Base-by-base conservation (phyloP, 495 filamentous ascomycete genomes). In the Neurospora sp. region DNA sequence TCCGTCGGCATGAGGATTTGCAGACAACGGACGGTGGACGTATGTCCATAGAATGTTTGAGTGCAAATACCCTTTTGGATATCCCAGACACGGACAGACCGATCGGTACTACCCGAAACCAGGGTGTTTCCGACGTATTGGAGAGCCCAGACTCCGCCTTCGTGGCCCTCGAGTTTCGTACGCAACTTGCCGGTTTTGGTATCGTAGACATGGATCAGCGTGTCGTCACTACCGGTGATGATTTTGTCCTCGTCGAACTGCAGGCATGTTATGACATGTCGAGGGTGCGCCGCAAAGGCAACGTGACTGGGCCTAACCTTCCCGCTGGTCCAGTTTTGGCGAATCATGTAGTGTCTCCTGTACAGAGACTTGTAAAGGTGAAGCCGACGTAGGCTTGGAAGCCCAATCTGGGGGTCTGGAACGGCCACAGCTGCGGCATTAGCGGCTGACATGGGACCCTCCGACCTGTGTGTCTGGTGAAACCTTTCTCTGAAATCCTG, bases 241-340 rank as follows among this genome's bases (percentile, higher is more conserved):
- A 99, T 97, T 82, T 98, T 98, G 83, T 98, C 96, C 39, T 92
- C 91, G 76, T 99, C 96, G 75, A 99, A 98, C 76, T 98, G 94
- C 70, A 99, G 86, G 76, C 96, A 99, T 8, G 96, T 99, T 22
- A 99, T 96, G 68, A 99, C 96, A 82, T 98, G 94, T 5, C 94
- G 89, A 71, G 95, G 93, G 77, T 99, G 96, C 6, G 96, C 96
- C 4, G 93, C 90, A 82, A 99, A 98, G 14, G 96, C 96, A 39
- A 98, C 91, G 77, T 99, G 96, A 72, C 90, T 89, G n/a, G 96
- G 96, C 76, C 93, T 92, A 35, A 94, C 88, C 70, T 92, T 89
- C 3, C 91, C 89, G 61, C 88, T 88, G 85, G 96, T 97, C 96
- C 96, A 99, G 76, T 89, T 92, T 76, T 91, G 89, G 70, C 92